Base-by-base conservation (phyloP, 2,329 filamentous ascomycete species). In the Trematosphaeria pertusa region DNA sequence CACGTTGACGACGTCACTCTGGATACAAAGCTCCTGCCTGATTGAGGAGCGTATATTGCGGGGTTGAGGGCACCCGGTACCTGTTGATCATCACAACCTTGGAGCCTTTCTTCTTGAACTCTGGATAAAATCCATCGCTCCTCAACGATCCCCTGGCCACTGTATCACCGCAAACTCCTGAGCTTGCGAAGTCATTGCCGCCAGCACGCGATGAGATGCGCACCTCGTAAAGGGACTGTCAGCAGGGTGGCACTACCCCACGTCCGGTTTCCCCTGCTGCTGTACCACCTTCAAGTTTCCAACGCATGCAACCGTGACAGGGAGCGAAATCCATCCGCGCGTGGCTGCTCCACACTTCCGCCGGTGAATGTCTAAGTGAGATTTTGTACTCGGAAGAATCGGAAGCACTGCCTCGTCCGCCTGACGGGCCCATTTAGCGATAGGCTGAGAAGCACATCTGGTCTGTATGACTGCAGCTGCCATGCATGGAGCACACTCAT, bases 41-140 rank as follows among this genome's bases (percentile, higher is more conserved):
- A 51, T 56, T 49, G 45, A 61, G 54, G 36, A 39, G 35, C 39
- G 14, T 54, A 52, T 37, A 54, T 56, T 62, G 63, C 63, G 63
- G 63, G 63, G 63, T 65, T 54, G 42, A 48, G 40, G 39, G 50
- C 42, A 52, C 36, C n/a, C 42, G 37, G 44, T 54, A 43, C 48
- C 39, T 48, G 39, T 43, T 36, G 39, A 47, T 50, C 24, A 7
- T 46, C 19, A 21, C 19, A 9, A 11, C 28, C 19, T 21, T 35
- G 12, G 20, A 17, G 24, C 34, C 26, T 33, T 34, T 7, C 26
- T 19, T 12, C 37, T 31, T 15, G 21, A 28, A 12, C 28, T 28
- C n/a, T 28, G 6, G 15, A n/a, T n/a, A n/a, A n/a, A n/a, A n/a
- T n/a, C n/a, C n/a, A n/a, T n/a, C n/a, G n/a, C n/a, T n/a, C n/a